Percentiles rank a stretch among this genome's conserved stretches.
Evolutionary conservation across 345 rosid genomes (phyloP).

Genomic region (Conringia planisiliqua): DNA sequence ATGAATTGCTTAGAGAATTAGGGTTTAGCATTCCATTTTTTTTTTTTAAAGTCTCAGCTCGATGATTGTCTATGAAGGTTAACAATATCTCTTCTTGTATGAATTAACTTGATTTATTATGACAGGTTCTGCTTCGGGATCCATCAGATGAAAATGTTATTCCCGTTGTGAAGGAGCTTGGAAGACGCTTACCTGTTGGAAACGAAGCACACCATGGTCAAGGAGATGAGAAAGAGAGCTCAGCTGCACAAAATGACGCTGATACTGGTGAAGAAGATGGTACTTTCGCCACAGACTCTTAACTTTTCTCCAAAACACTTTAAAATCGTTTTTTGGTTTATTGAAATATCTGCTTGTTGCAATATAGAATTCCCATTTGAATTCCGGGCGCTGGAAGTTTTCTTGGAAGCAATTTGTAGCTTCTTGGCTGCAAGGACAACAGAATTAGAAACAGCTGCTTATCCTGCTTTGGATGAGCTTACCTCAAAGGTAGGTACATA

Average conservation of each 20-base stretch:
- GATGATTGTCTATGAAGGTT: neutral
- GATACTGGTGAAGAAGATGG: slow-evolving; percentile 93
- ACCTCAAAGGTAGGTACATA: slow-evolving; percentile 74
- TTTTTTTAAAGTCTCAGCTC: neutral
- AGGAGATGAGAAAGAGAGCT: slow-evolving; percentile 46
- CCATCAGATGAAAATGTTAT: slow-evolving; percentile 74
- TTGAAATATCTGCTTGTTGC: slow-evolving; percentile 22
- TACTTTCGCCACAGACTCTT: slow-evolving; percentile 29
- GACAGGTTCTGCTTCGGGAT: slow-evolving; percentile 84
- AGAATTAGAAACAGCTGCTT: slow-evolving; percentile 85
- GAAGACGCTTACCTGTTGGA: slow-evolving; percentile 58
- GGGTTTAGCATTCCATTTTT: neutral
- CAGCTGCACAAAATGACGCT: slow-evolving; percentile 48
- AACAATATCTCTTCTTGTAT: neutral
- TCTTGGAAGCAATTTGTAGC: slow-evolving; percentile 94
- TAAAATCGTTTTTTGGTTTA: neutral
- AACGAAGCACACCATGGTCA: slow-evolving; percentile 40
- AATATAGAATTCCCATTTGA: slow-evolving; percentile 79
- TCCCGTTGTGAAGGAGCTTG: slow-evolving; percentile 91
- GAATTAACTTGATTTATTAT: neutral
- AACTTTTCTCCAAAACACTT: neutral
- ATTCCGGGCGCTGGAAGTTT: slow-evolving; percentile 86
- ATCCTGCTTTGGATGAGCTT: slow-evolving; percentile 96
- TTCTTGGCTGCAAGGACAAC: slow-evolving; percentile 87
- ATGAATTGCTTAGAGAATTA: neutral